Base-by-base conservation (phyloP, 208 protist species). In the Porcisia hertigi region DNA sequence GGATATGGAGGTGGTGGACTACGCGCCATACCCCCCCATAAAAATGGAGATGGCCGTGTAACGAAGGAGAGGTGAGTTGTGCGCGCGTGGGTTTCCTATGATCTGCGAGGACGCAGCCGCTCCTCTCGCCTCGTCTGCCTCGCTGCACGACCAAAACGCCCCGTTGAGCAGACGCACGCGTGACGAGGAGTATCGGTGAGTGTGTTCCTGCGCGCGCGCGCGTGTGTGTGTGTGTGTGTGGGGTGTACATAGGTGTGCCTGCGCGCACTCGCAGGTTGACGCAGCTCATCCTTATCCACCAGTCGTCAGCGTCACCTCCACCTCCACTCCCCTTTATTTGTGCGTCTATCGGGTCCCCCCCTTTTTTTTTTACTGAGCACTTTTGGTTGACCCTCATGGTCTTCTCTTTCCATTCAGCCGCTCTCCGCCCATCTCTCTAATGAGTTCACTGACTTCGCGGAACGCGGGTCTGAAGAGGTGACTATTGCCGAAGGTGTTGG, bases 11-110 rank as follows among this genome's bases (percentile, higher is more conserved):
- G 77, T 99, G 16, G 76, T 95, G 20, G 98, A 98, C 70, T 99
- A 99, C 88, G 87, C 90, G 8, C 98, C 98, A 8, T 94, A 99
- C 80, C 86, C 90, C 20, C 76, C 86, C 11, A 99, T 99, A 80
- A 97, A 97, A 72, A 99, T 99, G 97, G 89, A 99, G 43, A 99
- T 99, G 98, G 97, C 98, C 23, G 98, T 99, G 0, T 99, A 83
- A 84, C 9, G 8, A 25, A 16, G 64, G 43, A 36, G 41, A 7
- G 63, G 55, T 6, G 3, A 30, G 30, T 30, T 30, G 30, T 20
- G 16, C n/a, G n/a, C 23, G n/a, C 2, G 23, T 34, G 65, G 20
- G 45, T 12, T 5, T 16, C 43, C 23, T 58, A 58, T 58, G 54
- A 0, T 4, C 57, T 12, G 57, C 57, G 25, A 36, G 3, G 25